phyloP scores from a whole-genome alignment of 805 yeast species.

The Sugiyamaella floridensis region DNA sequence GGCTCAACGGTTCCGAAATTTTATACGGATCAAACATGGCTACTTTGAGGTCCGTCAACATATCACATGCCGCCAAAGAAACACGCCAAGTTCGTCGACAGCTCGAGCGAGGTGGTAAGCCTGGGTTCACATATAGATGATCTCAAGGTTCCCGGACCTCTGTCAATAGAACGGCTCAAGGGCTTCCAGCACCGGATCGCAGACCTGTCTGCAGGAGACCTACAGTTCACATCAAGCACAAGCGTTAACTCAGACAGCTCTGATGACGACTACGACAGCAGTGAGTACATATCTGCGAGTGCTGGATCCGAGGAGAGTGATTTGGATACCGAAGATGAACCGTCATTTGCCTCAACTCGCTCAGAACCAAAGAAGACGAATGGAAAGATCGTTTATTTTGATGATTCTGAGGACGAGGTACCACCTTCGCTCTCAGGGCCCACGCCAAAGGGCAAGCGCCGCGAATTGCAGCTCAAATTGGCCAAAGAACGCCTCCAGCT shows the following conservation, averaged over 20 bases:
- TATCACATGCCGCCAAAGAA: constrained; percentile 20
- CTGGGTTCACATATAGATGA: not conserved
- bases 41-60: not conserved
- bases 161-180: constrained; percentile 11
- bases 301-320: not conserved
- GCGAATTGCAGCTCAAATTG: not conserved
- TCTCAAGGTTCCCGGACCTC: constrained; percentile 13
- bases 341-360: not conserved
- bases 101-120: not conserved
- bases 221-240: constrained; percentile 6
- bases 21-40: not conserved
- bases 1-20: not conserved
- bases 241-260: not conserved
- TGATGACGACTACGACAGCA: not conserved
- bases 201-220: constrained; percentile 12
- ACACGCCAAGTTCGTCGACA: constrained; percentile 21
- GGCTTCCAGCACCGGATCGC: constrained; percentile 3
- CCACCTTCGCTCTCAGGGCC: not conserved
- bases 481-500: constrained; percentile 44
- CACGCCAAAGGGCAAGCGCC: not conserved
- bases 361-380: constrained; percentile 1
- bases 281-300: not conserved
- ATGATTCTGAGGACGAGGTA: constrained; percentile 21
- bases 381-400: constrained; percentile 6
- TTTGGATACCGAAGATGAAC: not conserved